Evolutionary conservation across 768 basidiomycete genomes (phyloP).

Genomic region (Hortiboletus flavorubellus): DNA sequence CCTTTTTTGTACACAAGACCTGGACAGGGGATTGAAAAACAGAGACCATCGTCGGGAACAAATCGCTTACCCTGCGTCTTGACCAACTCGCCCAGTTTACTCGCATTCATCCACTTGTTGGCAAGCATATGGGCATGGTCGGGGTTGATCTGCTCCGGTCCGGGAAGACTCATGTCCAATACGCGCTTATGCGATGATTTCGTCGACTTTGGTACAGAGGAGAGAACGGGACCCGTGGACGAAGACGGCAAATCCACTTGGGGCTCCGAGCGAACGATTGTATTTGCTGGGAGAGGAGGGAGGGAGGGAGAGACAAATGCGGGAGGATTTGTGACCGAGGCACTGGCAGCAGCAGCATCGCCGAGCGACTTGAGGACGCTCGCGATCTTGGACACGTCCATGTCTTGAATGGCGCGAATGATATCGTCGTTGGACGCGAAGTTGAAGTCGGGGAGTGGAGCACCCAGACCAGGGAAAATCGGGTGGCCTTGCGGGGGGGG

Average conservation of each 20-base stretch:
- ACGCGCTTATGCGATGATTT: constrained; percentile 38
- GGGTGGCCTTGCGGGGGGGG: constrained; percentile 28
- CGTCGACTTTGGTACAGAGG: constrained; percentile 35
- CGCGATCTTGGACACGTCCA: constrained; percentile 67
- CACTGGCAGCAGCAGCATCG: constrained; percentile 49
- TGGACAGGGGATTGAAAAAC: constrained; percentile 26
- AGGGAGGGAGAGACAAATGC: constrained; percentile 21
- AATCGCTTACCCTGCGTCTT: constrained; percentile 54
- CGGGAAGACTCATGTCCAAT: constrained; percentile 42
- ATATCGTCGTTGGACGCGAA: constrained; percentile 68
- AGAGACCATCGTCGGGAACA: background rate
- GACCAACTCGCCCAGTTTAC: constrained; percentile 66
- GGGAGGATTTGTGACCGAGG: constrained; percentile 22
- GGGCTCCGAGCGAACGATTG: constrained; percentile 32
- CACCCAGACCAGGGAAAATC: constrained; percentile 21
- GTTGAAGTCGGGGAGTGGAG: constrained; percentile 34
- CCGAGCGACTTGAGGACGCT: constrained; percentile 62
- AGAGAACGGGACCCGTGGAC: constrained; percentile 41
- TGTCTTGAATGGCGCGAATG: constrained; percentile 65
- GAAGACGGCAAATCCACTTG: constrained; percentile 42
- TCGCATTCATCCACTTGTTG: constrained; percentile 74
- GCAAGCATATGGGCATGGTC: constrained; percentile 69
- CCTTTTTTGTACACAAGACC: constrained; percentile 87
- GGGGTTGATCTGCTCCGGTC: constrained; percentile 40
- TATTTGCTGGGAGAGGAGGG: constrained; percentile 24